Percentiles rank a stretch among this genome's conserved stretches.
These are phyloP conservation scores for Cordyceps pruinosa DNA, from an alignment of 2,329 filamentous ascomycete genomes.

Conservation along the genomic window DNA sequence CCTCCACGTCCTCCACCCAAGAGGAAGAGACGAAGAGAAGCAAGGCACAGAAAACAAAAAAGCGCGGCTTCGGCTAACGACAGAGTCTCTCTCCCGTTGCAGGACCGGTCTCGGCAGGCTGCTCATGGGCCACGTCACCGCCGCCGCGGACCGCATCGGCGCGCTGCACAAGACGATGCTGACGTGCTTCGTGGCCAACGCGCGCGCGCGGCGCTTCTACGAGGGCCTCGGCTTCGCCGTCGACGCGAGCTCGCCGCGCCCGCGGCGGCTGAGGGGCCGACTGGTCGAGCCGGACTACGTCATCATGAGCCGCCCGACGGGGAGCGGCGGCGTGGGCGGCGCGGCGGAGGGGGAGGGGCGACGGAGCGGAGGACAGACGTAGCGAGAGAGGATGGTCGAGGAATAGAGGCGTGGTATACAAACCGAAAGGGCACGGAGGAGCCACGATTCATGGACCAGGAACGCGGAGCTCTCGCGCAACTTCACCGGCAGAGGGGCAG, in stretches of 20 bases:
- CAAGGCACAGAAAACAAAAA: too few relatives aligned
- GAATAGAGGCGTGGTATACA: background rate
- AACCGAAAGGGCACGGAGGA: background rate
- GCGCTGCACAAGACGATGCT: constrained; percentile 63
- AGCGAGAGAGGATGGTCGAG: background rate
- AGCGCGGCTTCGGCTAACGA: too few relatives aligned
- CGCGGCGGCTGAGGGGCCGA: constrained; percentile 47
- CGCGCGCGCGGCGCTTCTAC: constrained; percentile 53
- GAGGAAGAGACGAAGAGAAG: too few relatives aligned
- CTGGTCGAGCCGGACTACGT: constrained; percentile 50
- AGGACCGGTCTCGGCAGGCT: constrained; percentile 57
- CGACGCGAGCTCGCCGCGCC: constrained; percentile 49
- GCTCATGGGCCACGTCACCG: constrained; percentile 51
- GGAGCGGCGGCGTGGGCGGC: background rate
- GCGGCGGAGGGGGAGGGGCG: background rate
- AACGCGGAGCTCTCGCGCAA: background rate
- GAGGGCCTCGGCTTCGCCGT: constrained; percentile 48
- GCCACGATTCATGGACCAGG: background rate
- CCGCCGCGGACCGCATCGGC: constrained; percentile 46
- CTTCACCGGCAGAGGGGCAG: background rate
- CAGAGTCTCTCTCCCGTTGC: too few relatives aligned
- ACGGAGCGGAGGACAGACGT: too few relatives aligned
- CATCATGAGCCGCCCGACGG: constrained; percentile 41
- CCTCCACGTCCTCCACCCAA: too few relatives aligned
- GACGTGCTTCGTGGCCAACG: constrained; percentile 62